Percentiles rank a stretch among this genome's conserved stretches.
These are phyloP conservation scores for Populus hybrid DNA, from an alignment of 441 rosid genomes.

Conservation along the genomic window DNA sequence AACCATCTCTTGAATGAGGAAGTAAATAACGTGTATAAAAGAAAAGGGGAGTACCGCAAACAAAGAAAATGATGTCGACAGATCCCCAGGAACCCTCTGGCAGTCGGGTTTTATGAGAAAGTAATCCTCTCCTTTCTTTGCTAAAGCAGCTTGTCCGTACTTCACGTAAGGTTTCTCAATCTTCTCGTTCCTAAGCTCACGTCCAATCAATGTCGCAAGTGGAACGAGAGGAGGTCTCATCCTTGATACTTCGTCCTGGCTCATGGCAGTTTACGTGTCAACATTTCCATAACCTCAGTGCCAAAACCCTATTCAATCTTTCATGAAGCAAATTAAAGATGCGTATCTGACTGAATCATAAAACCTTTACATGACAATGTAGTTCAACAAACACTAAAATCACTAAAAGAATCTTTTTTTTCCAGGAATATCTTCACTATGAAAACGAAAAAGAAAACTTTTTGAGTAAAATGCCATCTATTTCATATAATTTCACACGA, in stretches of 20 bases:
- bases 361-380: not conserved
- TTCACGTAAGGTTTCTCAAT: conserved; percentile 77
- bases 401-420: not conserved
- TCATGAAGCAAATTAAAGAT: conserved; percentile 12
- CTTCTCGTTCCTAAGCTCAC: conserved; percentile 84
- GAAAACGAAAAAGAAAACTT: not conserved
- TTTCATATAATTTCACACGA: not conserved
- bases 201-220: conserved; percentile 89
- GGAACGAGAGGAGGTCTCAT: conserved; percentile 80
- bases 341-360: not conserved
- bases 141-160: conserved; percentile 93
- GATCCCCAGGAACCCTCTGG: conserved; percentile 72
- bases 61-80: conserved; percentile 75
- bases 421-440: not conserved
- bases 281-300: conserved; percentile 37
- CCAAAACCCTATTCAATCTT: conserved; percentile 27
- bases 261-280: conserved; percentile 57
- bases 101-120: conserved; percentile 76
- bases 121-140: conserved; percentile 96
- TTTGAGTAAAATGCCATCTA: not conserved
- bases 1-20: not conserved
- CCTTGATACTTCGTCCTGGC: conserved; percentile 59
- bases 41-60: conserved; percentile 60
- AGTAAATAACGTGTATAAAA: not conserved
- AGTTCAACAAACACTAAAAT: not conserved